Percentiles rank a stretch among this genome's conserved stretches.
Evolutionary conservation across 2,329 filamentous ascomycete species (phyloP).

Genomic region (Leptographium galeiforme): DNA sequence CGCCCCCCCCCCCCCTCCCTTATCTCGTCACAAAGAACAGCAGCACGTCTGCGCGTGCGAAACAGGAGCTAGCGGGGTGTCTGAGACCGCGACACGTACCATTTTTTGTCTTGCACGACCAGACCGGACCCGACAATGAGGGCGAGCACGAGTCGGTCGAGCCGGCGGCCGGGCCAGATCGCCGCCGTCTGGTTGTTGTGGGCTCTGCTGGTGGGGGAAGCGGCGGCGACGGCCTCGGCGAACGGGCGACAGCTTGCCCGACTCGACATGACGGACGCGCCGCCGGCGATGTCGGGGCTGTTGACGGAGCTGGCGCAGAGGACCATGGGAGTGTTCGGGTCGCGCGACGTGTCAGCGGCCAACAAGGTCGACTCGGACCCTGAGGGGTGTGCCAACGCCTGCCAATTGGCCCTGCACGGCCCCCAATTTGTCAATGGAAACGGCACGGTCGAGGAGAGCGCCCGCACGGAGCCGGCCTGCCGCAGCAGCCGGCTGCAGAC

Average conservation of each 20-base stretch:
- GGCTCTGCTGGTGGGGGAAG: neutral
- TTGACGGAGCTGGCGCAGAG: too few relatives aligned
- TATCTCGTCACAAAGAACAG: too few relatives aligned
- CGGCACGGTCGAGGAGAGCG: neutral
- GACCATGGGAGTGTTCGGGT: too few relatives aligned
- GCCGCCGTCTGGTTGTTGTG: neutral
- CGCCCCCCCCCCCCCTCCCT: neutral
- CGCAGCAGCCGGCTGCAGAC: constrained; percentile 4
- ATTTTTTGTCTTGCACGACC: too few relatives aligned
- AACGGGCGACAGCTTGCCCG: neutral
- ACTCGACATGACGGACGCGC: too few relatives aligned
- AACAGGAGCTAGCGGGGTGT: too few relatives aligned
- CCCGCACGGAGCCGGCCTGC: constrained; percentile 3
- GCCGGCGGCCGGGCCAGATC: neutral
- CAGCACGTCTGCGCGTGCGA: too few relatives aligned
- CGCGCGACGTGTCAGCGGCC: too few relatives aligned
- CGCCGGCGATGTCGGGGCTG: too few relatives aligned
- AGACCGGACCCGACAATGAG: too few relatives aligned
- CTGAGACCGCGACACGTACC: too few relatives aligned
- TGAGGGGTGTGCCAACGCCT: constrained; percentile 1
- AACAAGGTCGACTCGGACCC: neutral
- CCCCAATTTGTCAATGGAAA: constrained; percentile 5
- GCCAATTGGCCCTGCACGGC: constrained; percentile 4
- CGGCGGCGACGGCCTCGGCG: neutral
- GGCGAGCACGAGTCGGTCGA: too few relatives aligned